Conservation (phyloP, 331 rosid species). For the Pyracantha coccinea region DNA sequence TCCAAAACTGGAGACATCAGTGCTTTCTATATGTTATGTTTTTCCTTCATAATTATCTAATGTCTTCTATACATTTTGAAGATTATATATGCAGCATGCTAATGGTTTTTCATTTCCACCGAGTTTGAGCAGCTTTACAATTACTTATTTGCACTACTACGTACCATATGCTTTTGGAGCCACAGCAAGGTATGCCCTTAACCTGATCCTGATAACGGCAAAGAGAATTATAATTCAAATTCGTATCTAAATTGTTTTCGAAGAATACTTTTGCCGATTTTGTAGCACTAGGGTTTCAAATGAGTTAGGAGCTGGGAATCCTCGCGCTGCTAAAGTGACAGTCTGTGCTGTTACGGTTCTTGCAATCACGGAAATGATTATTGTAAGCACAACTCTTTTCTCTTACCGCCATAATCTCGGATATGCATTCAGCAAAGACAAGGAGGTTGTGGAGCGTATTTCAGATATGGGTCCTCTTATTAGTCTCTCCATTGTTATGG, state of each 20-base stretch:
- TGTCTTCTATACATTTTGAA: not conserved
- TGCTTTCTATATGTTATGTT: slow-evolving; percentile 49
- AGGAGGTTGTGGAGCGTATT: slow-evolving; percentile 29
- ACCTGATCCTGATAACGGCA: not conserved
- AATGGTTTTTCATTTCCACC: not conserved
- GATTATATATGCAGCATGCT: not conserved
- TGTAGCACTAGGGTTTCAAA: slow-evolving; percentile 47
- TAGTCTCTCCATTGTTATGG: slow-evolving; percentile 28
- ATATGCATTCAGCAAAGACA: slow-evolving; percentile 42
- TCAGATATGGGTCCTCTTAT: slow-evolving; percentile 39
- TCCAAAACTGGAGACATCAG: slow-evolving; percentile 44
- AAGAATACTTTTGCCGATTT: not conserved
- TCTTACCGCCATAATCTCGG: slow-evolving; percentile 23
- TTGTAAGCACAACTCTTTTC: slow-evolving; percentile 25
- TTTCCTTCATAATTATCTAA: not conserved
- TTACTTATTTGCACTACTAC: slow-evolving; percentile 35
- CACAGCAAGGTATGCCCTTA: slow-evolving; percentile 37
- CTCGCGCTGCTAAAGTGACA: slow-evolving; percentile 24
- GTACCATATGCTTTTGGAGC: slow-evolving; percentile 53
- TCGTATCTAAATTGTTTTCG: not conserved
- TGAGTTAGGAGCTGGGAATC: slow-evolving; percentile 60
- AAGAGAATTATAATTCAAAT: not conserved
- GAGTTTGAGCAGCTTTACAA: slow-evolving; percentile 36
- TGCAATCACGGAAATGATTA: slow-evolving; percentile 24
- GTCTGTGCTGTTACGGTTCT: slow-evolving; percentile 23